Evolutionary conservation across 306 rosid species (phyloP).

Genomic region (Dryas octopetala): DNA sequence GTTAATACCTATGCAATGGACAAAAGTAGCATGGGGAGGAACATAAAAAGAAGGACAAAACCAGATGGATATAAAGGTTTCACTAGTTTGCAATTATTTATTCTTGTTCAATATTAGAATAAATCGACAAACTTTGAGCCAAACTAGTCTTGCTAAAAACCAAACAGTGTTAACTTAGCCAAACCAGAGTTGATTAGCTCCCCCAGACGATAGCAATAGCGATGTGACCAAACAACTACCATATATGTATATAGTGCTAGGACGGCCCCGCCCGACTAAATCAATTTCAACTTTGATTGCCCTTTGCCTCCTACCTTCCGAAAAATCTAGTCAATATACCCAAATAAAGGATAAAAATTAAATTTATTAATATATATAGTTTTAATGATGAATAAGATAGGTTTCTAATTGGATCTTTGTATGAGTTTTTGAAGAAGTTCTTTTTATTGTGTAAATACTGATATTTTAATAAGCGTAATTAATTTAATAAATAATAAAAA

Average conservation of each 20-base stretch:
- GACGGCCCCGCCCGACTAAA: not conserved
- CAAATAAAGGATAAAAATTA: not conserved
- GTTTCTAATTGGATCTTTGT: no score
- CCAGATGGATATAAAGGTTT: not conserved
- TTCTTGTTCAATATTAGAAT: not conserved
- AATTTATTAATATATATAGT: not conserved
- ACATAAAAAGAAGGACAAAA: not conserved
- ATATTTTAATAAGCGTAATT: no score
- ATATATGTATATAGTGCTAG: not conserved
- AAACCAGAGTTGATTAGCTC: not conserved
- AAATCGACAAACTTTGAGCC: not conserved
- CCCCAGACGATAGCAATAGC: not conserved
- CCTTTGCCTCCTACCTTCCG: not conserved
- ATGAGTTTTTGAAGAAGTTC: no score
- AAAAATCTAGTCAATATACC: no score
- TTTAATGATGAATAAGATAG: no score
- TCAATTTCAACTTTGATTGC: not conserved
- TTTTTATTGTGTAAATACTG: no score
- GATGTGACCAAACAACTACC: constrained; percentile 2
- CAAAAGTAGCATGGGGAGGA: not conserved
- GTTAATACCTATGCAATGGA: no score
- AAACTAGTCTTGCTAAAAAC: not conserved
- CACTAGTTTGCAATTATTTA: not conserved
- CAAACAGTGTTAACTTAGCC: no score
- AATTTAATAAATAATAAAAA: no score